Percentiles rank a stretch among this genome's conserved stretches.
Conservation (phyloP, 257 asterid genomes). For the Gentiana macrophylla region DNA sequence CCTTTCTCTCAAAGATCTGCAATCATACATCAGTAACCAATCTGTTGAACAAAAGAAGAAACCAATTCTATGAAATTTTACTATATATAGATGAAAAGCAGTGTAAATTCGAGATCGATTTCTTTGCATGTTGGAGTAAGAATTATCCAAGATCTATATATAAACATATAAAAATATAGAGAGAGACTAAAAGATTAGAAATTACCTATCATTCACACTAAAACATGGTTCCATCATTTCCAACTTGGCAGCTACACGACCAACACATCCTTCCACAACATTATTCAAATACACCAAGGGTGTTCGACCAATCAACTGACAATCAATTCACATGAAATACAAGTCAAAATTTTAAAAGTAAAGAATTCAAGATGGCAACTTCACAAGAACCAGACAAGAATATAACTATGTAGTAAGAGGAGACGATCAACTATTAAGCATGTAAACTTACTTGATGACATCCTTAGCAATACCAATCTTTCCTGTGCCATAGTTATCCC, state of each 20-base stretch:
- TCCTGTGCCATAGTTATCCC: conserved; percentile 52
- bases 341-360: conserved; percentile 9
- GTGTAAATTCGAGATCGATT: too few relatives aligned
- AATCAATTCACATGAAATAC: too few relatives aligned
- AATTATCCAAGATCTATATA: too few relatives aligned
- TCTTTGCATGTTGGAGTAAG: too few relatives aligned
- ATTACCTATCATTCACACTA: conserved; percentile 93
- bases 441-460: conserved; percentile 61
- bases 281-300: conserved; percentile 94
- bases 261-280: conserved; percentile 84
- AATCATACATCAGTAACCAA: too few relatives aligned
- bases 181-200: too few relatives aligned
- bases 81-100: too few relatives aligned
- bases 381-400: not conserved
- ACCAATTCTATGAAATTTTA: too few relatives aligned
- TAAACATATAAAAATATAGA: too few relatives aligned
- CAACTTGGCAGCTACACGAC: conserved; percentile 88
- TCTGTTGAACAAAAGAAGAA: too few relatives aligned
- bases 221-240: conserved; percentile 98
- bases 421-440: not conserved
- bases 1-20: too few relatives aligned
- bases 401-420: conserved; percentile 3
- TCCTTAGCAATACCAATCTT: conserved; percentile 74
- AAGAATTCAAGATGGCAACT: conserved; percentile 1
- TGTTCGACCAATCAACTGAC: conserved; percentile 93